Base-by-base conservation (phyloP, 2,329 filamentous ascomycete species). In the Alternaria panax region DNA sequence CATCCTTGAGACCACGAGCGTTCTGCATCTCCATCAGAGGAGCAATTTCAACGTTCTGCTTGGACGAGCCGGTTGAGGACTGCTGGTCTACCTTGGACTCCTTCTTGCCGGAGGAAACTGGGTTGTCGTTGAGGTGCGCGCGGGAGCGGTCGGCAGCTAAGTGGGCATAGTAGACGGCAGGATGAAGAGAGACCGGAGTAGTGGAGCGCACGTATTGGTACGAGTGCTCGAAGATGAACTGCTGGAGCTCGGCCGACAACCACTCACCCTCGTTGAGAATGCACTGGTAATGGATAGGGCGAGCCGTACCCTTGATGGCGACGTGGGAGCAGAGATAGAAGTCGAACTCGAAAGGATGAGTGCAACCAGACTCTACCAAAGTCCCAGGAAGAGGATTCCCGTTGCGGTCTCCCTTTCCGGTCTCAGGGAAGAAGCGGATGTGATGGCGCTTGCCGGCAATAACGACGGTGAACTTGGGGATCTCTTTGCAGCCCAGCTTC, bases 151-250 rank as follows among this genome's bases (percentile, higher is more conserved):
- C 87, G 8, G 92, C 90, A 32, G 93, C 93, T 64, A 99, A 80
- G 78, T 99, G 95, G 0, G 96, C 93, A 69, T 99, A 99, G 84
- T 99, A 99, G 0, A 98, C 90, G 0, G 95, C 93, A 0, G 95
- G 95, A 66, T 86, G 91, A 0, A 95, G 79, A 0, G 93, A 97
- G 0, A 99, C 93, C 0, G 95, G 92, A 0, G 94, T 98, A 0
- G 93, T 98, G 0, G 93, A 95, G 16, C 95, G 88, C 55, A 90
- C 89, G 73, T 97, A 99, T 56, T 96, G 92, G 78, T 97, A 99
- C 43, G 90, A 96, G 64, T 97, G 93, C 67, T 97, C 90, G 70
- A 98, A 98, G 22, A 98, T 90, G 86, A 98, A 90, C 56, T 89
- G 89, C 71, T 97, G 91, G 0, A 99, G 82, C 2, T 89, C 84